Conservation (phyloP, 176 grass and related monocot genomes). For the Raddia distichophylla region DNA sequence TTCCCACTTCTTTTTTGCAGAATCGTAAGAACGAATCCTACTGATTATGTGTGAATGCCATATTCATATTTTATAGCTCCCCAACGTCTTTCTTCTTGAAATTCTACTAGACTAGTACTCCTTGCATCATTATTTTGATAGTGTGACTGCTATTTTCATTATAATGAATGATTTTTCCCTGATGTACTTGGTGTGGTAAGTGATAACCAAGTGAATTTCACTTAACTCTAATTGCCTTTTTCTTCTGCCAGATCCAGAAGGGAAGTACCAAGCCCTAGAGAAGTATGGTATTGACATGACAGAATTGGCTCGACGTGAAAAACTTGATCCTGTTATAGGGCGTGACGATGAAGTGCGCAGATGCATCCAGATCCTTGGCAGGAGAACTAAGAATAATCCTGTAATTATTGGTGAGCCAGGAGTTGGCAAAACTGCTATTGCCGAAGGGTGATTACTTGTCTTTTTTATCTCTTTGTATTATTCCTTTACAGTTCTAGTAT, state of each 20-base stretch:
- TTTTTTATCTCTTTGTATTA: background rate
- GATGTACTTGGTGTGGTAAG: background rate
- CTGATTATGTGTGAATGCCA: background rate
- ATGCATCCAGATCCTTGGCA: constrained; percentile 93
- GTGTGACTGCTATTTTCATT: background rate
- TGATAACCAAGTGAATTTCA: constrained; percentile 1
- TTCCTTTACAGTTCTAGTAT: constrained; percentile 3
- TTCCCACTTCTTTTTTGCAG: background rate
- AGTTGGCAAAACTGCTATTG: constrained; percentile 96
- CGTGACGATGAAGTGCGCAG: constrained; percentile 91
- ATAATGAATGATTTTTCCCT: constrained; percentile 2
- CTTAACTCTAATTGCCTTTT: constrained; percentile 14
- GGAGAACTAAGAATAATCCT: constrained; percentile 97
- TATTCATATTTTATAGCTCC: background rate
- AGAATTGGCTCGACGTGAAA: constrained; percentile 80
- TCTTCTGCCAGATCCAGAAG: constrained; percentile 77
- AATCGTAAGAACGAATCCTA: background rate
- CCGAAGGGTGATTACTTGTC: constrained; percentile 70
- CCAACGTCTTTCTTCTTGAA: background rate
- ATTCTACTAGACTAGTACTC: background rate
- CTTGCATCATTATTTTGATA: constrained; percentile 2
- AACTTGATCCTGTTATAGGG: constrained; percentile 91
- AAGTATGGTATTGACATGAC: constrained; percentile 98
- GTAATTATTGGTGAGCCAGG: constrained; percentile 95
- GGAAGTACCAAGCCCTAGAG: constrained; percentile 88